Evolutionary conservation across 2,329 filamentous ascomycete species (phyloP), one percentile per base, ranked within the genome.

Genomic region (Fusarium guadeloupense): DNA sequence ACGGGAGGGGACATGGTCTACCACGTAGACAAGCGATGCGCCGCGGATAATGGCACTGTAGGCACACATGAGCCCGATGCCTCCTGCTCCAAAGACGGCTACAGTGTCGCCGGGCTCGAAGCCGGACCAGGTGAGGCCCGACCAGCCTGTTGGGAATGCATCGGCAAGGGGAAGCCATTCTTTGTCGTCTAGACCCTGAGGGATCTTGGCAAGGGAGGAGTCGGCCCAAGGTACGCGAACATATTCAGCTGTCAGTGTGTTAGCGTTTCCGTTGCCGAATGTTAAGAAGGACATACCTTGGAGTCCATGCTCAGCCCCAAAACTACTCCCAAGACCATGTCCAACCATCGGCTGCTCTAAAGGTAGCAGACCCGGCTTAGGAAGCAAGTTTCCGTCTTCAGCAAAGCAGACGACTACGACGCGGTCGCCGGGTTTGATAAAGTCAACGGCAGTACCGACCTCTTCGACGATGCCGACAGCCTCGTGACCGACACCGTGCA

Each of bases 41-140:
- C 61, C 61, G 0, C 61, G 55, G 1, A 64, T 47, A 2, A 64
- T 61, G 9, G 61, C 55, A 21, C 55, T 57, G 10, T 64, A 64
- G 3, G 51, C 50, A 9, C 40, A 38, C 54, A 61, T 60, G 2
- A 64, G 41, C 0, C 60, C 60, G 12, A 64, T 25, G 1, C 19
- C 50, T 1, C 61, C 59, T 2, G 50, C 59, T 0, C 61, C 60
- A 5, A 64, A 61, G 1, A 64, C 51, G 2, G 61, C 60, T 0
- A 64, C 60, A 7, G 46, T 60, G 7, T 64, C 60, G 0, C 47
- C 55, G 3, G 59, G 19, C 13, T 64, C 20, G 3, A 64, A 61
- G 0, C 61, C 51, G 5, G 60, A 64, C 3, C 30, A 44, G 2
- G 17, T 20, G 2, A 64, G 30, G 7, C 43, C 51, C 0, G 47